phyloP scores from a whole-genome alignment of 257 asterid species.

The Pogostemon cablin region DNA sequence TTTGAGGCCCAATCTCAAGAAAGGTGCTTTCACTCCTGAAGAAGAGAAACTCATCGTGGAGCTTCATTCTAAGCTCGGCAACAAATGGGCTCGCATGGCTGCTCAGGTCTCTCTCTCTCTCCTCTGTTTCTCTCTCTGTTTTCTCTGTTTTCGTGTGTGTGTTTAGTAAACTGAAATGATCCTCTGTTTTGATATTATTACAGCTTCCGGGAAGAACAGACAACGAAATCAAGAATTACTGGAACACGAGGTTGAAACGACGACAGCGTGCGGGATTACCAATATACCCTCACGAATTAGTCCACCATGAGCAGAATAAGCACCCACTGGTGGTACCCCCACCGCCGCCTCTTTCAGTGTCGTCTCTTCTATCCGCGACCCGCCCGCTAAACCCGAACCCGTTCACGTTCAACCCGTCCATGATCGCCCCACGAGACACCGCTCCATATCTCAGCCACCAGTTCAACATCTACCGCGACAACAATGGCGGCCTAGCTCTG shows the following conservation, averaged over 20 bases:
- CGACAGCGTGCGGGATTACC: conserved; percentile 69
- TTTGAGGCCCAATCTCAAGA: conserved; percentile 59
- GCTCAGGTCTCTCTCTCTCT: conserved; percentile 41
- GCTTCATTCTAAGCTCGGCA: conserved; percentile 57
- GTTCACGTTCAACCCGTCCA: conserved; percentile 29
- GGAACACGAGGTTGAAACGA: conserved; percentile 78
- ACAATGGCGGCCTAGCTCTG: conserved; percentile 42
- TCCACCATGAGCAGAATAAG: background rate
- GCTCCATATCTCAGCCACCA: conserved; percentile 23
- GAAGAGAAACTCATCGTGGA: conserved; percentile 55
- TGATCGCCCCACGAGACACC: conserved; percentile 1
- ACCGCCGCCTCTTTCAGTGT: too few species aligned
- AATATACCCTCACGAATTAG: conserved; percentile 49
- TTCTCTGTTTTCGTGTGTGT: background rate
- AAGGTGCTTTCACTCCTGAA: conserved; percentile 52
- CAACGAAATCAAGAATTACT: conserved; percentile 70
- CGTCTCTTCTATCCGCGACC: background rate
- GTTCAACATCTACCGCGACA: conserved; percentile 30
- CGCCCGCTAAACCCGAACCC: conserved; percentile 32
- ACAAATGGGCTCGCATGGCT: conserved; percentile 67
- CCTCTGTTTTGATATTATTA: too few species aligned
- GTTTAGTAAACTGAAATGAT: too few species aligned
- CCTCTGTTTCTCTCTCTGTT: background rate
- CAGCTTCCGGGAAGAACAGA: conserved; percentile 81
- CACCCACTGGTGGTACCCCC: background rate